Conservation (phyloP, 176 grass and related monocot genomes). For the Paspalum notatum region DNA sequence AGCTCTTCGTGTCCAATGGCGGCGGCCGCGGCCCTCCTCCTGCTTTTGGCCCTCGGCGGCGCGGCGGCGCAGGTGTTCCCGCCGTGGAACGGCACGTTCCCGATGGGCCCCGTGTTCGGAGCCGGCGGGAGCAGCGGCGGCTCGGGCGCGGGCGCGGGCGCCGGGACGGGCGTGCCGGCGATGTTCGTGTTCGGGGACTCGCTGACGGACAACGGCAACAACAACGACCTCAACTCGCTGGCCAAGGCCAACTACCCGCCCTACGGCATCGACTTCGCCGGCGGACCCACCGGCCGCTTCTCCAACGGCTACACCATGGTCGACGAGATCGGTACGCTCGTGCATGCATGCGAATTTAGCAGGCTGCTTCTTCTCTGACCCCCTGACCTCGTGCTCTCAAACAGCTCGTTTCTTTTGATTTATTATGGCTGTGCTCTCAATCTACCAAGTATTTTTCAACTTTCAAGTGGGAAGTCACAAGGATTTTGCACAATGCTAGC, state of each 20-base stretch:
- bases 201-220: constrained; percentile 93
- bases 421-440: background rate
- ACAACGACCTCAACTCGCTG: constrained; percentile 77
- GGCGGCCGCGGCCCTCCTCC: background rate
- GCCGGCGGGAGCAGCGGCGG: constrained; percentile 4
- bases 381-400: background rate
- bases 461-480: background rate
- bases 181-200: constrained; percentile 98
- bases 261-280: constrained; percentile 93
- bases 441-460: background rate
- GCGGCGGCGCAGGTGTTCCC: constrained; percentile 42
- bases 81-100: constrained; percentile 59
- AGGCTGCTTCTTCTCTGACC: background rate
- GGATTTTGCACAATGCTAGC: background rate
- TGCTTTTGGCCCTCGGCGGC: constrained; percentile 7
- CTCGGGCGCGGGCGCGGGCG: background rate
- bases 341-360: background rate
- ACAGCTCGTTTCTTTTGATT: background rate
- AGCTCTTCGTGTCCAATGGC: constrained; percentile 2
- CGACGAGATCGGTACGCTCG: constrained; percentile 53
- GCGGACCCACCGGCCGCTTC: constrained; percentile 82
- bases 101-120: constrained; percentile 41
- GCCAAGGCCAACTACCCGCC: constrained; percentile 95
- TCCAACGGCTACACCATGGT: constrained; percentile 98
- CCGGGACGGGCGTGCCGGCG: constrained; percentile 54